Evolutionary conservation across 192 early-diverging fungal genomes (phyloP).

Genomic region (Linnemannia zychae): DNA sequence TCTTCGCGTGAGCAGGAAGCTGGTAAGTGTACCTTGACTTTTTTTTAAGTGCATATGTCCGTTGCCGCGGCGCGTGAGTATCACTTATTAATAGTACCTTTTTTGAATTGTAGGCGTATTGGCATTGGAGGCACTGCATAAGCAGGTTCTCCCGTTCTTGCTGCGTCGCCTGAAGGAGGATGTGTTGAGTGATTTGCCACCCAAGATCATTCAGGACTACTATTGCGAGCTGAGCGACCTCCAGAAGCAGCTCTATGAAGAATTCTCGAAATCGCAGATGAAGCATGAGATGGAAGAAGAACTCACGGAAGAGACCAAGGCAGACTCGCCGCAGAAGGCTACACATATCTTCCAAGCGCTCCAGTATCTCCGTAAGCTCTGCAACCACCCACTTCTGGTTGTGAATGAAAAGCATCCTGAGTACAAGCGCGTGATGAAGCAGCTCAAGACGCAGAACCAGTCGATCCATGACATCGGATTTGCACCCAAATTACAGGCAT

Average conservation of each 20-base stretch:
- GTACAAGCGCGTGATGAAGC: conserved; percentile 74
- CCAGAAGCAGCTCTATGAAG: conserved; percentile 92
- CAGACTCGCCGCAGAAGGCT: conserved; percentile 49
- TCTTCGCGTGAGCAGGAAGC: conserved; percentile 76
- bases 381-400: conserved; percentile 95
- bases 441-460: conserved; percentile 68
- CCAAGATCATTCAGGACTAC: conserved; percentile 99
- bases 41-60: no score
- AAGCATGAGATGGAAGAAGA: conserved; percentile 65
- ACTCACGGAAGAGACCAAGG: conserved; percentile 60
- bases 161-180: conserved; percentile 98
- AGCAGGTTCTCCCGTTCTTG: conserved; percentile 96
- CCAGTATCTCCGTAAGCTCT: conserved; percentile 95
- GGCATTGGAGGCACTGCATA: conserved; percentile 94
- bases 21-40: conserved; percentile 37
- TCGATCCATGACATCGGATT: conserved; percentile 79
- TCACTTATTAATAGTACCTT: background rate
- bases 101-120: conserved; percentile 70
- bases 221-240: conserved; percentile 95
- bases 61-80: background rate
- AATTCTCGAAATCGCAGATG: conserved; percentile 84
- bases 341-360: conserved; percentile 98
- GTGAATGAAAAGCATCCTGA: conserved; percentile 91
- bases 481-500: conserved; percentile 93
- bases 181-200: conserved; percentile 95